Percentiles rank a stretch among this genome's conserved stretches.
phyloP scores from a whole-genome alignment of 805 yeast species.

The Candida vaughaniae region DNA sequence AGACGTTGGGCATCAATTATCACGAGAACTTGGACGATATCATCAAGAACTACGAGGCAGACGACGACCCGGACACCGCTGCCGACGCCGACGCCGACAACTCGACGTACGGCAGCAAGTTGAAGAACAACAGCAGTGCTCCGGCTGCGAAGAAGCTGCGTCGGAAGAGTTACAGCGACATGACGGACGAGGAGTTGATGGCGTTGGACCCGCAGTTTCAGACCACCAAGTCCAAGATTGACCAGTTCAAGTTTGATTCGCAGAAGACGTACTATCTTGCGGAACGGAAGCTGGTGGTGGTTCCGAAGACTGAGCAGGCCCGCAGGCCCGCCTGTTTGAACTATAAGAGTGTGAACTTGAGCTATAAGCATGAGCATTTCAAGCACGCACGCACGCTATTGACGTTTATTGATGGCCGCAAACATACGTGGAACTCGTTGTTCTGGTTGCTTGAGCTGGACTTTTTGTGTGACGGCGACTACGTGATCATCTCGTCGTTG shows the following conservation, averaged over 20 bases:
- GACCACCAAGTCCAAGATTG: constrained; percentile 38
- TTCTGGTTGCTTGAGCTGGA: constrained; percentile 30
- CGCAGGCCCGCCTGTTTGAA: constrained; percentile 29
- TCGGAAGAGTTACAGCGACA: constrained; percentile 48
- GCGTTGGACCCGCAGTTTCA: constrained; percentile 53
- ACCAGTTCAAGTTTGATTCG: constrained; percentile 45
- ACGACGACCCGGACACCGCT: constrained; percentile 2
- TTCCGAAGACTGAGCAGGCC: constrained; percentile 12
- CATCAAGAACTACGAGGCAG: constrained; percentile 7
- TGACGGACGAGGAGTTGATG: constrained; percentile 55
- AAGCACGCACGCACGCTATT: constrained; percentile 30
- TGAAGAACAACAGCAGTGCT: constrained; percentile 3
- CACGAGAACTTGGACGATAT: constrained; percentile 15
- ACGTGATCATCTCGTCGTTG: constrained; percentile 34
- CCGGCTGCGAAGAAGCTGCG: constrained; percentile 2
- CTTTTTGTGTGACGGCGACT: constrained; percentile 39
- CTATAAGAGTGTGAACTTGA: constrained; percentile 39
- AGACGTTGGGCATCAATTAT: constrained; percentile 18
- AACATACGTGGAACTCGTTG: constrained; percentile 44
- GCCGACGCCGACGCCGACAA: background rate
- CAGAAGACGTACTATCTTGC: constrained; percentile 30
- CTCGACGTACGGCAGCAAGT: constrained; percentile 2
- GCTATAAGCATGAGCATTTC: constrained; percentile 41
- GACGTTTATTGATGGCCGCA: constrained; percentile 38
- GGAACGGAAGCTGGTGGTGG: constrained; percentile 11